Evolutionary conservation across 2,329 filamentous ascomycete species (phyloP).

Genomic region (Fusarium oligoseptatum): DNA sequence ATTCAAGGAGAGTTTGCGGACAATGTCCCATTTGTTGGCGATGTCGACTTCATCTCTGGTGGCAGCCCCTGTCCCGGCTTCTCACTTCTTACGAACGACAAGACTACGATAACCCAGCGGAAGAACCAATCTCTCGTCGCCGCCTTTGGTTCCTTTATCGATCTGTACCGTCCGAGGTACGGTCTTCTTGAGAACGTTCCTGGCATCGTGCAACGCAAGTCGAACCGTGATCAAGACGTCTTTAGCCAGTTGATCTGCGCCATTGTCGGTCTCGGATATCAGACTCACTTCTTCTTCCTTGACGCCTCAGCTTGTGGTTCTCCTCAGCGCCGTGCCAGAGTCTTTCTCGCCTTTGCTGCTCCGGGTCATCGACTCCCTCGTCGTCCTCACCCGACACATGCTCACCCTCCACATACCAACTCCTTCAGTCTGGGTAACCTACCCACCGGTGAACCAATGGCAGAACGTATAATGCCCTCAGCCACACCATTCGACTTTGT

Average conservation of each 20-base stretch:
- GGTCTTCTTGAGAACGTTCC: conserved; percentile 83
- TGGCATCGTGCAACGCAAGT: conserved; percentile 68
- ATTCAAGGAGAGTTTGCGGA: conserved; percentile 63
- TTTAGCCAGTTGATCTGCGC: conserved; percentile 80
- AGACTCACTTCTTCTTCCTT: conserved; percentile 75
- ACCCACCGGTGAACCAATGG: conserved; percentile 72
- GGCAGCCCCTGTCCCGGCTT: conserved; percentile 86
- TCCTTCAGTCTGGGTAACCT: conserved; percentile 65
- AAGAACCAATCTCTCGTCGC: conserved; percentile 84
- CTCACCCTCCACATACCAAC: conserved; percentile 60
- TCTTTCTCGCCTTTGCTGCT: conserved; percentile 80
- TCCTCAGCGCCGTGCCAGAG: conserved; percentile 73
- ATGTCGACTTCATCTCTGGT: conserved; percentile 77
- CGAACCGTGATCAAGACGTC: conserved; percentile 69
- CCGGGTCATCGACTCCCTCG: conserved; percentile 71
- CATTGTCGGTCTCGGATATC: conserved; percentile 83
- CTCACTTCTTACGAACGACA: conserved; percentile 72
- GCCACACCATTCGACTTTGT: conserved; percentile 72
- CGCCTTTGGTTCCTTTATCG: conserved; percentile 80
- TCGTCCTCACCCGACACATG: conserved; percentile 72
- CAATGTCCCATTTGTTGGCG: conserved; percentile 69
- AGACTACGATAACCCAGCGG: conserved; percentile 66
- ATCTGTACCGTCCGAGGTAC: conserved; percentile 81
- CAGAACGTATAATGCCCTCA: conserved; percentile 56
- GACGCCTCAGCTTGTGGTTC: conserved; percentile 79